phyloP scores from a whole-genome alignment of 495 filamentous ascomycete species.

The Aspergillus affinis region DNA sequence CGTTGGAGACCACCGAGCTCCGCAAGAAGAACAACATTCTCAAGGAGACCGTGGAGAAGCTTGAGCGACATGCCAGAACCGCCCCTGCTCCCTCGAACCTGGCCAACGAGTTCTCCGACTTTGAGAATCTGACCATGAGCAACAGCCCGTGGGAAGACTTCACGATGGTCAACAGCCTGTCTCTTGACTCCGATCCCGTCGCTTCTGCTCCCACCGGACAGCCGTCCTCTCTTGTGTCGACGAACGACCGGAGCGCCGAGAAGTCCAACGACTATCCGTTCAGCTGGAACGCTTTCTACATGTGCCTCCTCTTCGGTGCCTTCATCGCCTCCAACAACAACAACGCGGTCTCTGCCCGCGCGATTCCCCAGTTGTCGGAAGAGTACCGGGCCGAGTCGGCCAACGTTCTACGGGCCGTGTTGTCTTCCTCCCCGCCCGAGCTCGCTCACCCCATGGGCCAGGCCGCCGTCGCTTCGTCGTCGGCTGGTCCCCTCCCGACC shows the following conservation, averaged over 20 bases:
- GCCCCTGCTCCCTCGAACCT: conserved; percentile 57
- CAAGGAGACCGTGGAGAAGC: conserved; percentile 77
- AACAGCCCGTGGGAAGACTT: conserved; percentile 74
- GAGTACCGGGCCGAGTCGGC: conserved; percentile 92
- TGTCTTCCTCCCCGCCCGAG: conserved; percentile 60
- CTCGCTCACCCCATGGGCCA: conserved; percentile 29
- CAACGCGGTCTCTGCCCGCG: conserved; percentile 53
- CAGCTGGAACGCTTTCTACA: conserved; percentile 59
- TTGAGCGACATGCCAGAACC: conserved; percentile 66
- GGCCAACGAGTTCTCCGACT: conserved; percentile 69
- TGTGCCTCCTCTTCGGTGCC: conserved; percentile 94
- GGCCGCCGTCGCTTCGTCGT: conserved; percentile 43
- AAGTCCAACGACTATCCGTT: conserved; percentile 62
- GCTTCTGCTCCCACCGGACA: conserved; percentile 17
- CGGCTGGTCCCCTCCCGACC: conserved; percentile 45
- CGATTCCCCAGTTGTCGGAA: conserved; percentile 83
- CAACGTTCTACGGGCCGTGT: conserved; percentile 81
- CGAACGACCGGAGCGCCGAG: conserved; percentile 57
- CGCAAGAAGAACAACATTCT: conserved; percentile 93
- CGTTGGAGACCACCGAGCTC: conserved; percentile 89
- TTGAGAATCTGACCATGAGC: conserved; percentile 82
- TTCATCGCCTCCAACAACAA: conserved; percentile 88
- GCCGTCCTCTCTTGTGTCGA: conserved; percentile 22
- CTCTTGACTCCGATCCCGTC: conserved; percentile 47
- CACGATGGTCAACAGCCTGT: conserved; percentile 63